These are phyloP conservation scores for Paecilomyces fulvus DNA, from an alignment of 2,329 filamentous ascomycete species.

Conservation along the genomic window DNA sequence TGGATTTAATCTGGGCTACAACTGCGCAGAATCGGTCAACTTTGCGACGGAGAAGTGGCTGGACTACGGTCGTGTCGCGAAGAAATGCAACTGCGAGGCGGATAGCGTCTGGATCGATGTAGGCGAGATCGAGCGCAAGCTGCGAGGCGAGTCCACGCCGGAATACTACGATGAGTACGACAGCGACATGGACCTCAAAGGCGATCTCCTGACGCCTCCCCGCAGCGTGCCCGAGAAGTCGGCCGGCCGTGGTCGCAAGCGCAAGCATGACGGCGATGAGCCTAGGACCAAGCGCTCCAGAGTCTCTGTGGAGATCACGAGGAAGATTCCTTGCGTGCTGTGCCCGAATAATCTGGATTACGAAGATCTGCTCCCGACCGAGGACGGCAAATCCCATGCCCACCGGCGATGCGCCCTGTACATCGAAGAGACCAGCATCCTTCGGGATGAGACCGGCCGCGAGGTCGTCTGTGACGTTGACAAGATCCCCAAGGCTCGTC, in stretches of 20 bases:
- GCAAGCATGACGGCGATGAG: slow-evolving; percentile 51
- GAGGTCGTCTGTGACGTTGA: slow-evolving; percentile 71
- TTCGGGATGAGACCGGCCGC: slow-evolving; percentile 55
- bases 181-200: slow-evolving; percentile 57
- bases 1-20: slow-evolving; percentile 95
- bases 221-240: slow-evolving; percentile 62
- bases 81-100: slow-evolving; percentile 92
- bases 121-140: slow-evolving; percentile 86
- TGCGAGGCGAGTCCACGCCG: slow-evolving; percentile 68
- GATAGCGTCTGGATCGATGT: slow-evolving; percentile 99
- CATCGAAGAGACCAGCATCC: slow-evolving; percentile 84
- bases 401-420: slow-evolving; percentile 86
- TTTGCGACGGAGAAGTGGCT: slow-evolving; percentile 95
- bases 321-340: slow-evolving; percentile 75
- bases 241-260: slow-evolving; percentile 56
- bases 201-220: slow-evolving; percentile 69
- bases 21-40: slow-evolving; percentile 97
- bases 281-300: slow-evolving; percentile 69
- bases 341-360: slow-evolving; percentile 85
- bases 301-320: slow-evolving; percentile 61
- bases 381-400: slow-evolving; percentile 70
- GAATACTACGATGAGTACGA: slow-evolving; percentile 41
- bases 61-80: slow-evolving; percentile 87
- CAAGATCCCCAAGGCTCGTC: slow-evolving; percentile 75
- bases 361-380: slow-evolving; percentile 75